Conservation (phyloP, 2,329 filamentous ascomycete genomes). For the Clonostachys sp. region DNA sequence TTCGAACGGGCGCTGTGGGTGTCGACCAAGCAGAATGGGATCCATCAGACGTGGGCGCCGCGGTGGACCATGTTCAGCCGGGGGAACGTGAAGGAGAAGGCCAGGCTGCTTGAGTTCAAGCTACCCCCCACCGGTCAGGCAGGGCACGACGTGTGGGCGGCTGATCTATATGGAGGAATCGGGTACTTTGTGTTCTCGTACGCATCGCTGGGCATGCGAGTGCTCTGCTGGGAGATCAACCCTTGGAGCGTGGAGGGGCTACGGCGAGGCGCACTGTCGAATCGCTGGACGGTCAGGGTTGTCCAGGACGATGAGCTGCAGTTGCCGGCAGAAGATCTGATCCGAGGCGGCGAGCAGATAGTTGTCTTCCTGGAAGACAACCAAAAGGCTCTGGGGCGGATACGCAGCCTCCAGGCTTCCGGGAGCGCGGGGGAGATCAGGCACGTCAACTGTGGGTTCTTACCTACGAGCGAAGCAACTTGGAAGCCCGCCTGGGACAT, state of each 20-base stretch:
- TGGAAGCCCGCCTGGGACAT: conserved; percentile 50
- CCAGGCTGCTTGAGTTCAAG: conserved; percentile 59
- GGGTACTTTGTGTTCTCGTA: conserved; percentile 93
- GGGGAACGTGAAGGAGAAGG: conserved; percentile 87
- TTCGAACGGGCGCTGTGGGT: conserved; percentile 75
- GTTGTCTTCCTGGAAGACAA: conserved; percentile 70
- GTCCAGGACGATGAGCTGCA: conserved; percentile 35
- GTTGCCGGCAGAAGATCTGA: conserved; percentile 25
- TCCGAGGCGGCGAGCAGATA: conserved; percentile 46
- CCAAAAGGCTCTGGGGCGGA: conserved; percentile 36
- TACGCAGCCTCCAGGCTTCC: conserved; percentile 27
- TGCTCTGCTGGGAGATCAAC: conserved; percentile 89
- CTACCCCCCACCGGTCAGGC: background rate
- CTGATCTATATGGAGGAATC: conserved; percentile 89
- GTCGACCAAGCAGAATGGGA: conserved; percentile 70
- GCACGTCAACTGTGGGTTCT: conserved; percentile 62
- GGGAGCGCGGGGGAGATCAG: conserved; percentile 31
- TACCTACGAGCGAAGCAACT: conserved; percentile 51
- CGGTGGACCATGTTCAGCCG: conserved; percentile 91
- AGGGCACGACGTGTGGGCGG: conserved; percentile 41
- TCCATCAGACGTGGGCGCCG: conserved; percentile 83
- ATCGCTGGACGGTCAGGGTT: conserved; percentile 60
- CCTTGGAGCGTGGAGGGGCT: conserved; percentile 83
- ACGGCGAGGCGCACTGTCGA: conserved; percentile 65
- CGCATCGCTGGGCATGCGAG: conserved; percentile 62